These are phyloP conservation scores for Goffeauzyma gilvescens DNA, from an alignment of 768 basidiomycete genomes.

Conservation along the genomic window DNA sequence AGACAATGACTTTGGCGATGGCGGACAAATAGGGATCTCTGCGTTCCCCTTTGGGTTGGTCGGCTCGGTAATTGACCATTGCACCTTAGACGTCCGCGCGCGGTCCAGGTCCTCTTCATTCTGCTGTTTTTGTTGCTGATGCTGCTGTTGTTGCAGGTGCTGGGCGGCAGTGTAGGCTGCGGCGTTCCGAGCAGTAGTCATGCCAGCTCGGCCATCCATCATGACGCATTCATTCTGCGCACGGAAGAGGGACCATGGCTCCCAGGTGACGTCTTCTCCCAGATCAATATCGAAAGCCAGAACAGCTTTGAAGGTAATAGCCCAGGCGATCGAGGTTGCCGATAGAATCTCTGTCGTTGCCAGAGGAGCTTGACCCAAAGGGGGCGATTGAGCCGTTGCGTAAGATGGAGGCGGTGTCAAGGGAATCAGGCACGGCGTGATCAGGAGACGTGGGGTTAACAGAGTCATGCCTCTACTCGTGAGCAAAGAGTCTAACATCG, in stretches of 20 bases:
- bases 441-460: constrained; percentile 23
- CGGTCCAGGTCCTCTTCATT: too few species aligned
- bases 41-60: too few species aligned
- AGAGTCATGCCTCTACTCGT: constrained; percentile 24
- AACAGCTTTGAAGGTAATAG: constrained; percentile 30
- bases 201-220: constrained; percentile 2
- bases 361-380: neutral
- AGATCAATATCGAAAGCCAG: constrained; percentile 29
- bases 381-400: neutral
- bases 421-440: constrained; percentile 28
- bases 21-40: too few species aligned
- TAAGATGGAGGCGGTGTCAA: constrained; percentile 17
- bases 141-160: too few species aligned
- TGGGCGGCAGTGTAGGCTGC: neutral
- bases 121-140: neutral
- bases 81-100: constrained; percentile 30
- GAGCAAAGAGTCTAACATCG: constrained; percentile 28
- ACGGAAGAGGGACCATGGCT: constrained; percentile 29
- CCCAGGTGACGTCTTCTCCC: constrained; percentile 29
- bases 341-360: constrained; percentile 3
- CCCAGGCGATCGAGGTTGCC: constrained; percentile 19
- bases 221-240: constrained; percentile 29
- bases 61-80: too few species aligned
- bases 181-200: constrained; percentile 2
- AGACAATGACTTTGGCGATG: too few species aligned